A percentile compares a stretch with the other conserved stretches of the same genome.
These are phyloP conservation scores for Starmerella apicola DNA, from an alignment of 805 yeast species.

Conservation along the genomic window DNA sequence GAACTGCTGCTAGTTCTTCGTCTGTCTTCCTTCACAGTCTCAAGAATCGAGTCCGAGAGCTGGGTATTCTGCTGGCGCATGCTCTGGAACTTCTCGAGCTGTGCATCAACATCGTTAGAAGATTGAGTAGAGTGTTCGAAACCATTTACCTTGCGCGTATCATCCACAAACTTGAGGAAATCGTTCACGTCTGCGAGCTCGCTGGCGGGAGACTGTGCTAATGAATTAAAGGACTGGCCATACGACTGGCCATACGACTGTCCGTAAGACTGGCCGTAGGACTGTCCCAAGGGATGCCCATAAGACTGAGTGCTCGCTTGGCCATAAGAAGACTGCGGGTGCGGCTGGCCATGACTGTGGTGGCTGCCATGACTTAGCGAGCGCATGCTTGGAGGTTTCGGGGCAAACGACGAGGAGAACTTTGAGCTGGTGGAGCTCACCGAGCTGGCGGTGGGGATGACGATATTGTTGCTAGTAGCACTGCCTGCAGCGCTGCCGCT, in stretches of 20 bases:
- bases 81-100: conserved; percentile 27
- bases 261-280: no score
- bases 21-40: conserved; percentile 8
- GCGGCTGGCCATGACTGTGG: conserved; percentile 32
- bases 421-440: conserved; percentile 15
- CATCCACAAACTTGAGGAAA: conserved; percentile 58
- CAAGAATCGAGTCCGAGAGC: conserved; percentile 26
- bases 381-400: conserved; percentile 14
- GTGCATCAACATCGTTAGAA: conserved; percentile 16
- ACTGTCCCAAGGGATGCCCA: no score
- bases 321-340: neutral
- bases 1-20: conserved; percentile 13
- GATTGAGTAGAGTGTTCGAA: neutral
- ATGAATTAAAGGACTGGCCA: neutral
- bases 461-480: neutral
- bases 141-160: conserved; percentile 16
- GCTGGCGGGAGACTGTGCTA: neutral
- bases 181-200: conserved; percentile 37
- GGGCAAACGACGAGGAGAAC: conserved; percentile 30
- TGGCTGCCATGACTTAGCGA: conserved; percentile 31
- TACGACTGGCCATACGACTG: no score
- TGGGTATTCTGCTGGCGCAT: conserved; percentile 26
- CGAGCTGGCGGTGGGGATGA: conserved; percentile 13
- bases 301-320: no score
- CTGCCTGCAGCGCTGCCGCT: neutral